These are phyloP conservation scores for Micromonas pusilla DNA, from an alignment of 139 green algal genomes.

Conservation along the genomic window DNA sequence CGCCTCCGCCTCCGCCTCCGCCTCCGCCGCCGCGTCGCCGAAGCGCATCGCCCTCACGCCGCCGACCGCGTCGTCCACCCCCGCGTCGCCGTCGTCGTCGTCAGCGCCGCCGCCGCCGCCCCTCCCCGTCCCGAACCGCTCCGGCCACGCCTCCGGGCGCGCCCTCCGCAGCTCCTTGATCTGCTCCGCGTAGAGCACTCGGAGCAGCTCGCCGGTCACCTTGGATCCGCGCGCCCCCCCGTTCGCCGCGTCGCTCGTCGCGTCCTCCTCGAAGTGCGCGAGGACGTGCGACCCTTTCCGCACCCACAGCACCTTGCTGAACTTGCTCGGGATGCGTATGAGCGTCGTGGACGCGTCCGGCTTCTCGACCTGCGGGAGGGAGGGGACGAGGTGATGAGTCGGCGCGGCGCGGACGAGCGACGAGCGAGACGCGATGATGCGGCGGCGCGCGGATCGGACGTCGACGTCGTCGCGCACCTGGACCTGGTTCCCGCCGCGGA, in stretches of 20 bases:
- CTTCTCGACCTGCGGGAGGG: background rate
- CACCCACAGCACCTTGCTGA: conserved; percentile 9
- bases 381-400: background rate
- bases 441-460: too few species aligned
- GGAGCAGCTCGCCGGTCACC: conserved; percentile 5
- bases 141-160: background rate
- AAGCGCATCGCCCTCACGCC: background rate
- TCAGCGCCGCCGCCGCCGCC: too few species aligned
- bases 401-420: too few species aligned
- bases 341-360: background rate
- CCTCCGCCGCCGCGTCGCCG: background rate
- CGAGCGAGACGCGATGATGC: too few species aligned
- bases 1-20: background rate
- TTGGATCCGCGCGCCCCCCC: background rate
- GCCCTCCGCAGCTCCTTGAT: background rate
- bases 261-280: background rate
- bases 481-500: background rate
- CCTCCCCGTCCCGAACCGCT: too few species aligned
- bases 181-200: conserved; percentile 6
- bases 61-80: background rate
- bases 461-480: conserved; percentile 11
- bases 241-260: background rate
- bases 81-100: background rate
- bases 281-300: conserved; percentile 1
- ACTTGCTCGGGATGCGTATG: conserved; percentile 15